Evolutionary conservation across 2,329 filamentous ascomycete genomes (phyloP), one percentile per base, ranked within the genome.

Genomic region (Septoria petroselini): DNA sequence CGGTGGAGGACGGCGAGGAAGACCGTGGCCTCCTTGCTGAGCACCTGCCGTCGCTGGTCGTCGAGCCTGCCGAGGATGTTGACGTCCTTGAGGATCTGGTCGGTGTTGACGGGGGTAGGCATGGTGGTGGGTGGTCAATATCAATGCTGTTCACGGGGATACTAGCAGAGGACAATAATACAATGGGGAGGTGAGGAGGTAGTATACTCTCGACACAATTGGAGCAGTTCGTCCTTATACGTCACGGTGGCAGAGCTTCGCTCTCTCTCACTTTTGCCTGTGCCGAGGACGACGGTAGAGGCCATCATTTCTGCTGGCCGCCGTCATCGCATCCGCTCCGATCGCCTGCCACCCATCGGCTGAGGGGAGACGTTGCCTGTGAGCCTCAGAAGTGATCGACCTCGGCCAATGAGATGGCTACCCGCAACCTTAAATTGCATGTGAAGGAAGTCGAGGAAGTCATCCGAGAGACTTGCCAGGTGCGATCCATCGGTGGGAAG

Each of bases 1-100:
- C 91, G 86, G 76, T 98, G 93, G 65, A 98, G 82, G 58, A 96
- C 84, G 30, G 91, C 88, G 54, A 98, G 82, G 78, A 97, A 98
- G 57, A 89, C 86, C 58, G 88, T 84, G 48, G 91, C 91, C 59
- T 94, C 82, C 63, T 90, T 91, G 57, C 84, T 95, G 59, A 97
- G 81, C 70, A 98, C 94, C 79, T 95, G 91, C 75, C 83, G 83
- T 70, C 91, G 85, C 62, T 85, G 76, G 52, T 91, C 83, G 65
- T 83, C 83, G 67, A 97, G 75, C 55, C 80, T 72, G 66, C 89
- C 91, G 65, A 89, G 84, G 77, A 97, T 82, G 72, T 84, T 82
- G 67, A 96, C 91, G 72, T 90, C 90, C 71, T 90, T 84, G 61
- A 96, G 85, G 67, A 95, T 86, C 58, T 79, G 74, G 50, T 95